A percentile compares a stretch with the other conserved stretches of the same genome.
Evolutionary conservation across 176 grass and related monocot species (phyloP).

Genomic region (Secale cereale): DNA sequence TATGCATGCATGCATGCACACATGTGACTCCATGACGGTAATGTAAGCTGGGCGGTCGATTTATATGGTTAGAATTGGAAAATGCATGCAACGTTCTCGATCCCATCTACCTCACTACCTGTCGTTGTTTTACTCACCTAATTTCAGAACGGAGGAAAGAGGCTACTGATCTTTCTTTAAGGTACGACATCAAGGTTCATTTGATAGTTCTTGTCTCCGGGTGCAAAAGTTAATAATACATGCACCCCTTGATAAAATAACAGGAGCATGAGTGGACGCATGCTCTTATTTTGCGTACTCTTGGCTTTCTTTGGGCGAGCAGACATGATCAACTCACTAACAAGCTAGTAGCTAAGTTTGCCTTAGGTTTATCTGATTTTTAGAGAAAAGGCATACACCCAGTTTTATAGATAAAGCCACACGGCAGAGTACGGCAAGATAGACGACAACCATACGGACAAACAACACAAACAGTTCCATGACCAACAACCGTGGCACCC

Average conservation of each 20-base stretch:
- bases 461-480: no score
- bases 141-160: constrained; percentile 20
- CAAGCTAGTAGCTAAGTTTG: no score
- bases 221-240: neutral
- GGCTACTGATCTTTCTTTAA: neutral
- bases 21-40: neutral
- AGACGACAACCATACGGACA: no score
- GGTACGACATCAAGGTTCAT: neutral
- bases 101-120: neutral
- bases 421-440: no score
- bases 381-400: no score
- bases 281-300: no score
- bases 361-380: no score
- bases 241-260: neutral
- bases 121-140: constrained; percentile 15
- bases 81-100: neutral
- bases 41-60: constrained; percentile 16
- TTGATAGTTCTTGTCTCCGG: neutral
- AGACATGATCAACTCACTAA: no score
- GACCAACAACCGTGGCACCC: no score
- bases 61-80: neutral
- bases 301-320: no score
- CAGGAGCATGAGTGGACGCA: neutral
- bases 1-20: neutral
- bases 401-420: no score